Conservation (phyloP, 1,284 basidiomycete species). For the Tylopilus orsonianus region DNA sequence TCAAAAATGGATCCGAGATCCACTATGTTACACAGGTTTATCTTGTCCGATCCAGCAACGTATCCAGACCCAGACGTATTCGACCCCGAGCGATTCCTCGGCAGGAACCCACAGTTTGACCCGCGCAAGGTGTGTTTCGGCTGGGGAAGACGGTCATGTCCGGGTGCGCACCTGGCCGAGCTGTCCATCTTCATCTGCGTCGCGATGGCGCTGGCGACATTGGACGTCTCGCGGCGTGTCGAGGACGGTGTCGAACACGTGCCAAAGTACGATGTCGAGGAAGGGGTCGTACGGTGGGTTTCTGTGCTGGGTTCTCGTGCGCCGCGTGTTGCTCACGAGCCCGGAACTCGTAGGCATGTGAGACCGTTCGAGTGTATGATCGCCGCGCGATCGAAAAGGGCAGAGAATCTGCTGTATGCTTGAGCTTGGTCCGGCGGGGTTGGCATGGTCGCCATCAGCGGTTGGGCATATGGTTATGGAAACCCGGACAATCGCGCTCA, state of each 20-base stretch:
- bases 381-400: slow-evolving; percentile 4
- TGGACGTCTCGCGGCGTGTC: slow-evolving; percentile 13
- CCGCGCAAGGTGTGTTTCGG: slow-evolving; percentile 17
- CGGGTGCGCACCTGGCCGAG: slow-evolving; percentile 14
- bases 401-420: neutral
- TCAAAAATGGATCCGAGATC: neutral
- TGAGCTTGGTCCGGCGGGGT: too few relatives aligned
- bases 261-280: slow-evolving; percentile 10
- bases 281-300: slow-evolving; percentile 7
- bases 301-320: neutral
- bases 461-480: too few relatives aligned
- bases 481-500: too few relatives aligned
- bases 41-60: slow-evolving; percentile 10
- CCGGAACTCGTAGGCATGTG: neutral
- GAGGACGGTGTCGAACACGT: slow-evolving; percentile 9
- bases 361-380: slow-evolving; percentile 21
- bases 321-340: neutral
- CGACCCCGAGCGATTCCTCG: slow-evolving; percentile 20
- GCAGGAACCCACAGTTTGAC: slow-evolving; percentile 10
- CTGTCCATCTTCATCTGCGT: slow-evolving; percentile 16
- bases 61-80: slow-evolving; percentile 17
- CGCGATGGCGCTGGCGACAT: slow-evolving; percentile 17
- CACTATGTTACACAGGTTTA: slow-evolving; percentile 5
- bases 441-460: too few relatives aligned
- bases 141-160: slow-evolving; percentile 18